Base-by-base conservation (phyloP, 257 asterid genomes). In the Schizonepeta tenuifolia region DNA sequence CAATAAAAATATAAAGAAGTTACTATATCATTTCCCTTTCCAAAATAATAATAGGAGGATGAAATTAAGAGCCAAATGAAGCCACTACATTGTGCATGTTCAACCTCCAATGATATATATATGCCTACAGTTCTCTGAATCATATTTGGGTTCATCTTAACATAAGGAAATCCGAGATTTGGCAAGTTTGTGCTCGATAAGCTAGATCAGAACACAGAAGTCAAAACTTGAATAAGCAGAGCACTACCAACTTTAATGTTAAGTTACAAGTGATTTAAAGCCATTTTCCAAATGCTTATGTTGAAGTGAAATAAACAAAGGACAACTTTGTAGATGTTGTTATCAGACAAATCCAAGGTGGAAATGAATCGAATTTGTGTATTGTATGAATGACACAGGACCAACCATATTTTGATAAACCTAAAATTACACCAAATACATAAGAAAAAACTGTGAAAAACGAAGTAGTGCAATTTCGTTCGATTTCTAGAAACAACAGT, bases 1-100 rank as follows among this genome's bases (percentile, higher is more conserved):
- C 80, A 75, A 70, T 46, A n/a, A 54, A 74, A 70, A 74, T 17
- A 60, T 14, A 49, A 58, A 54, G 5, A 59, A 56, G 44, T 55
- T 26, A 44, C 12, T 3, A 21, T 14, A n/a, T n/a, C n/a, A n/a
- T n/a, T n/a, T n/a, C n/a, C n/a, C n/a, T 2, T 3, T 21, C 2
- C 3, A 12, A 74, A 63, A 54, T 54, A 20, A 20, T 28, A 50
- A 4, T 40, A 22, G 18, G 9, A 36, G 18, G 28, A 36, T 50
- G 33, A 36, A 18, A n/a, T 13, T 3, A 61, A 17, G 24, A 35
- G 26, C 26, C 17, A 13, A 50, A 56, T 1, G 22, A 46, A 35
- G 21, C 21, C 31, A 41, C 8, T 6, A 64, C 17, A 21, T 10
- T 58, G 47, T 33, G 46, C 26, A 59, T 6, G 26, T 17, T 63